Evolutionary conservation across 1,139 yeast genomes (phyloP), one percentile per base, ranked within the genome.

Genomic region (Candida labiduridarum): DNA sequence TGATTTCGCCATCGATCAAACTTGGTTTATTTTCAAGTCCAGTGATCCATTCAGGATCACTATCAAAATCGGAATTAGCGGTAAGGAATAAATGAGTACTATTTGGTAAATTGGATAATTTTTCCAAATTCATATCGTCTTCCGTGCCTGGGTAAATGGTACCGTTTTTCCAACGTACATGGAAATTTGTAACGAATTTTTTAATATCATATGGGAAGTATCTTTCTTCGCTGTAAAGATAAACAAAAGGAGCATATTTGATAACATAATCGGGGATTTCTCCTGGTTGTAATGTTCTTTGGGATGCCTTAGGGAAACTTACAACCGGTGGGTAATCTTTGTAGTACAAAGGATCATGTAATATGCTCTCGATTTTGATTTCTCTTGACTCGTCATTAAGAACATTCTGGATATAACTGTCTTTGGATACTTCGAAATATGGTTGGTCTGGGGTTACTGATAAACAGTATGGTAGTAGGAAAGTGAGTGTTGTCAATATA

Each of bases 31-130:
- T 87, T 41, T 72, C 67, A 33, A 64, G 60, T 0, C 97, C 97
- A 0, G 96, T 85, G 50, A 92, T 76, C 97, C 97, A 92, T 19
- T 83, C 85, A 0, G 97, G 97, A 61, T 89, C 88, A 27, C 67
- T 67, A 49, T 77, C 82, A 65, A 91, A 92, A 62, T 91, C 95
- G 25, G 83, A 77, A 54, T 83, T 69, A 12, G 95, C 76, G 0
- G 91, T 84, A 66, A 92, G 60, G 60, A 68, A 89, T 10, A 69
- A 55, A 8, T 64, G 62, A 5, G 63, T 59, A 22, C 54, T 51
- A n/a, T 59, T 53, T 8, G 74, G 69, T 45, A 79, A 61, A 4
- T 67, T 49, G 6, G 71, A 71, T 49, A 82, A 62, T 54, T 72
- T 72, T n/a, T 65, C 56, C 27, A 81, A 64, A n/a, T 62, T 64